Base-by-base conservation (phyloP, 176 grass and related monocot genomes). In the Otatea glauca region DNA sequence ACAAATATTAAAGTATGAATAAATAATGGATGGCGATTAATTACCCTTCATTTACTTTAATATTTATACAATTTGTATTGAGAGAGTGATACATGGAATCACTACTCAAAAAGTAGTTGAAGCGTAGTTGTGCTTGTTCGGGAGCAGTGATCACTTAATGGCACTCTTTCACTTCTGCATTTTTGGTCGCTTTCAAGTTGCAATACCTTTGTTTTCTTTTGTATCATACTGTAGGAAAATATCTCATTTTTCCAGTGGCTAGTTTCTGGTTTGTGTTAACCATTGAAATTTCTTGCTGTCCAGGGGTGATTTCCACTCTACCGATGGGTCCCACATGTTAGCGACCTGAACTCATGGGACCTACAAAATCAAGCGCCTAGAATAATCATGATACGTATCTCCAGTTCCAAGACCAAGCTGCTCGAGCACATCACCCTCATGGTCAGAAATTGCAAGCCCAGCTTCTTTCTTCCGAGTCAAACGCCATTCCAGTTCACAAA, bases 351-450 rank as follows among this genome's bases (percentile, higher is more conserved):
- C 60, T 47, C 58, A 16, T 14, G 20, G 4, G 35, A 79, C 58
- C 68, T 58, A 74, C 47, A 68, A 16, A 65, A 59, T 74, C 42
- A 79, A 73, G 17, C 53, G 47, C 51, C 5, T 8, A 7, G 59
- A 88, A 47, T 21, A 59, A 38, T 47, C 44, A 59, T 58, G 59
- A 68, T 84, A 79, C 60, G 68, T 42, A 79, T 68, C 68, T 79
- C 27, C 58, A 48, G 67, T 32, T 89, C 25, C 60, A 48, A 5
- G 87, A 42, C 15, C 68, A 49, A 78, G 68, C 76, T 68, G 48
- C 75, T 79, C 39, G 67, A 27, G 68, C 75, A 48, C 81, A 79
- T 79, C 81, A 79, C 68, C 74, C 61, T 78, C 80, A 50, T 14
- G 8, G 2, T 27, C 49, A 78, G 43, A 55, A 63, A 23, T 16